A percentile compares a stretch with the other conserved stretches of the same genome.
These are phyloP conservation scores for Gnaphalium uliginosum DNA, from an alignment of 129 eudicot species.

Conservation along the genomic window DNA sequence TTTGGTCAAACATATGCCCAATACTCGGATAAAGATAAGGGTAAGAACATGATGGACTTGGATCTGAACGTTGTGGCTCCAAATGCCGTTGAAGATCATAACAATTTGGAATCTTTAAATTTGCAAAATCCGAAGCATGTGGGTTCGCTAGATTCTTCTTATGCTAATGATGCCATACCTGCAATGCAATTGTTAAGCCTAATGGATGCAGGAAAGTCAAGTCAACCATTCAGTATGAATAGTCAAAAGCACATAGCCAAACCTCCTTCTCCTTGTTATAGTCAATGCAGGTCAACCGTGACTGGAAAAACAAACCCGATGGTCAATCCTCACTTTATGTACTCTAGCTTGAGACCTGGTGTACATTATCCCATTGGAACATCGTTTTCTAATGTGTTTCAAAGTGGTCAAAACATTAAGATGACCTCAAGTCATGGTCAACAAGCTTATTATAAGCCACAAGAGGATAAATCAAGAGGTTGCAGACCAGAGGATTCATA, in stretches of 20 bases:
- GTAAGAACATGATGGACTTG: slow-evolving; percentile 47
- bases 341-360: slow-evolving; percentile 28
- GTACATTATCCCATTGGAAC: slow-evolving; percentile 27
- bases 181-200: slow-evolving; percentile 89
- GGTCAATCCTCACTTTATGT: slow-evolving; percentile 28
- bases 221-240: slow-evolving; percentile 29
- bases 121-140: slow-evolving; percentile 7
- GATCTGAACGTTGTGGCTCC: slow-evolving; percentile 43
- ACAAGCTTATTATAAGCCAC: slow-evolving; percentile 34
- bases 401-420: slow-evolving; percentile 24
- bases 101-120: slow-evolving; percentile 23
- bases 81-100: slow-evolving; percentile 38
- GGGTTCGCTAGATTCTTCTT: slow-evolving; percentile 38
- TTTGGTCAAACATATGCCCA: slow-evolving; percentile 32
- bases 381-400: slow-evolving; percentile 26
- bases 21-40: slow-evolving; percentile 36
- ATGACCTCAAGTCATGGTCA: slow-evolving; percentile 29
- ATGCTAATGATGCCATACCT: slow-evolving; percentile 70
- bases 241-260: slow-evolving; percentile 28
- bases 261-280: slow-evolving; percentile 40
- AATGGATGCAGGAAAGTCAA: slow-evolving; percentile 59
- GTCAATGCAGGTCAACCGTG: slow-evolving; percentile 38
- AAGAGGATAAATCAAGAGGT: slow-evolving; percentile 38
- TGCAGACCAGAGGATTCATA: slow-evolving; percentile 34
- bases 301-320: slow-evolving; percentile 24